A percentile compares a stretch with the other conserved stretches of the same genome.
These are phyloP conservation scores for Neurospora sp. DNA, from an alignment of 495 filamentous ascomycete genomes.

Conservation along the genomic window DNA sequence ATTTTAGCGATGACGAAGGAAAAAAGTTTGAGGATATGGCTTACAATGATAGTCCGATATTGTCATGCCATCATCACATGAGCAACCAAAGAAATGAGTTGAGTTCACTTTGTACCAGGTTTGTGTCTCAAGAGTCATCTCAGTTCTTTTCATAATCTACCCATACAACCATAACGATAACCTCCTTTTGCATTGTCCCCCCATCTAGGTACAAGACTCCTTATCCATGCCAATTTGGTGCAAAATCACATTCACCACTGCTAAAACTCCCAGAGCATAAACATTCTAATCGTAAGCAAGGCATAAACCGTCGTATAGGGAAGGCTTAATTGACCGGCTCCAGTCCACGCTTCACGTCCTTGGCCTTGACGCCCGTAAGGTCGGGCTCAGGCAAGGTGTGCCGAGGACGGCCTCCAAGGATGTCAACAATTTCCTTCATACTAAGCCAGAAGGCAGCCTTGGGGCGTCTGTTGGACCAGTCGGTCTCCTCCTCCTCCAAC, in stretches of 20 bases:
- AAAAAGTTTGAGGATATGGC: not conserved
- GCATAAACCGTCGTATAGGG: not conserved
- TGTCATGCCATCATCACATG: not conserved
- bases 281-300: not conserved
- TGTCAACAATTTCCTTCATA: constrained; percentile 74
- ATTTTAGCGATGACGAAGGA: not conserved
- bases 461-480: constrained; percentile 84
- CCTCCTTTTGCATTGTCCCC: not conserved
- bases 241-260: not conserved
- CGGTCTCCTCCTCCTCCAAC: constrained; percentile 75
- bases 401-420: constrained; percentile 60
- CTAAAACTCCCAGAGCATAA: not conserved
- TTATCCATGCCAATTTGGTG: not conserved
- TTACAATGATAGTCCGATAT: not conserved
- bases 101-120: not conserved
- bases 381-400: constrained; percentile 33
- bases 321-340: not conserved
- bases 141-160: not conserved
- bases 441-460: constrained; percentile 78
- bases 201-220: not conserved
- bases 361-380: constrained; percentile 38
- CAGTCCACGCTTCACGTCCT: constrained; percentile 43
- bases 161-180: not conserved
- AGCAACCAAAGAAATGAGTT: not conserved
- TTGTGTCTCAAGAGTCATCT: not conserved